Evolutionary conservation across 495 filamentous ascomycete genomes (phyloP), one percentile per base, ranked within the genome.

Genomic region (Hypoxylon fragiforme): DNA sequence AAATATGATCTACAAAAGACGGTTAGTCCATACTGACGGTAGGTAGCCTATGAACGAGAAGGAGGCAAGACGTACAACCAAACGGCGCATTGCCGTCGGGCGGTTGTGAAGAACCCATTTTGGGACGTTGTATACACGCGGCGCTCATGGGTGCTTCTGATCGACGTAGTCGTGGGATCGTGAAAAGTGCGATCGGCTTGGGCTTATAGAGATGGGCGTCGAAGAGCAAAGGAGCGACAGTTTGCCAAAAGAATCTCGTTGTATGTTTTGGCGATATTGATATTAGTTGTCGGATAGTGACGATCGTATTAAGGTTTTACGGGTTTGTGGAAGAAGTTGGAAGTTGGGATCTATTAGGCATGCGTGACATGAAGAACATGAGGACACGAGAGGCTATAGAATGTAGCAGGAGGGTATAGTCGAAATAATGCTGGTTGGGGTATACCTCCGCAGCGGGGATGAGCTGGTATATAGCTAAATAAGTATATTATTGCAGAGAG

Each of bases 11-110:
- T 64, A 78, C 72, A 9, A 70, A 65, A 54, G 31, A 39, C 24
- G 11, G 60, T 68, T 54, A 70, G 65, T 58, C 22, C 31, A 16
- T 16, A 15, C 9, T 37, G n/a, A 7, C 16, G n/a, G 13, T 20
- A 15, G 30, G 14, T 40, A 31, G 6, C 37, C n/a, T 13, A 42
- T 28, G 24, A 35, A 22, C 12, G 14, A 22, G 20, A 28, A 19
- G 38, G 42, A 16, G 4, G 9, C 24, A 28, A 56, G 9, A 78
- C 83, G 57, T 67, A 86, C 83, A 86, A 50, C 82, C 83, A 74
- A 86, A 86, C 14, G 81, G 82, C 62, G 70, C 56, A 45, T 72
- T 67, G 50, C 59, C 57, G 47, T 71, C 64, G 42, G 69, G 66
- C 54, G 65, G 63, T 55, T 72, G 67, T 58, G 64, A 69, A 44